Base-by-base conservation (phyloP, 2,329 filamentous ascomycete genomes). In the Penicillium sp. region DNA sequence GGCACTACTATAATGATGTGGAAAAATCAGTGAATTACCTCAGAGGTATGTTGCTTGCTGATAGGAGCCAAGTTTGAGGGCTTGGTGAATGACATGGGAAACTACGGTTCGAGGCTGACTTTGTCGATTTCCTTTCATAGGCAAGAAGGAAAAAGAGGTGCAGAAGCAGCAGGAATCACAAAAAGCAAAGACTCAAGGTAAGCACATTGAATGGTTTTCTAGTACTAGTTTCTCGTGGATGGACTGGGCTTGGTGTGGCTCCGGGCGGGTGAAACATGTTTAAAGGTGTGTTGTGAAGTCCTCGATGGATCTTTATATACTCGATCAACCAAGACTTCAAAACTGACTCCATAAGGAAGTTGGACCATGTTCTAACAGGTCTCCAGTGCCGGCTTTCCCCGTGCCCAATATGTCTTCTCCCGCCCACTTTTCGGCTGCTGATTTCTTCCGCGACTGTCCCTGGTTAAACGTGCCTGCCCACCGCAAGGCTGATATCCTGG, bases 1-100 rank as follows among this genome's bases (percentile, higher is more conserved):
- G 88, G 87, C 80, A 98, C 65, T 95, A 95, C 64, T 96, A 90
- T 62, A 96, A 89, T 60, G 89, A 98, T 55, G 73, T 95, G 18
- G 83, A 80, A 40, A 95, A 95, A 64, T 80, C 86, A 1, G 82
- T 93, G 25, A 73, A 76, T 39, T 95, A 93, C 57, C 66, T 98
- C 41, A 76, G 80, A 46, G 84, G 80, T 73, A 80, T 51, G 63
- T 10, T n/a, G 11, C 6, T 11, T 14, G 9, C 11, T 17, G 13
- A 31, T 6, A n/a, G n/a, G n/a, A n/a, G n/a, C n/a, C n/a, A n/a
- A n/a, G n/a, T n/a, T n/a, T n/a, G n/a, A n/a, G n/a, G n/a, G n/a
- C n/a, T n/a, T n/a, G n/a, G n/a, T n/a, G n/a, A n/a, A n/a, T n/a
- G n/a, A n/a, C n/a, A n/a, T n/a, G n/a, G n/a, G n/a, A n/a, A n/a